phyloP scores from a whole-genome alignment of 83 land plant species.

The Picea engelmannii region DNA sequence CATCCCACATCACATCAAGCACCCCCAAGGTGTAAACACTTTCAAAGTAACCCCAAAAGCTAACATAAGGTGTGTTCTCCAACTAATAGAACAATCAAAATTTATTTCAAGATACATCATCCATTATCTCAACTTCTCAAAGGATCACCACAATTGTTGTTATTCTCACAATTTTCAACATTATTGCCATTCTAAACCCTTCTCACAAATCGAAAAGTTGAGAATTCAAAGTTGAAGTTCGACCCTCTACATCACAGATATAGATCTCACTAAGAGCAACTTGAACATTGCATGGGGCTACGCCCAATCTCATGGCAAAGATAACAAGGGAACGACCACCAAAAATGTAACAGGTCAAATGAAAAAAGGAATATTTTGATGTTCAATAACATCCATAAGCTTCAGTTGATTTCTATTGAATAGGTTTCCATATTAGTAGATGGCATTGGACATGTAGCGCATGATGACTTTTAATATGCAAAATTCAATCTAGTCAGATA shows the following conservation, averaged over 20 bases:
- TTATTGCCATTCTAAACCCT: background rate
- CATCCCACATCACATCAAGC: too few relatives aligned
- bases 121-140: too few relatives aligned
- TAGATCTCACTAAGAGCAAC: too few relatives aligned
- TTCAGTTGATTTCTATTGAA: background rate
- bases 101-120: too few relatives aligned
- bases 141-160: too few relatives aligned
- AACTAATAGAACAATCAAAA: too few relatives aligned
- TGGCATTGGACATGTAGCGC: background rate
- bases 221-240: too few relatives aligned
- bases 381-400: background rate
- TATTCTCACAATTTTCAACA: background rate
- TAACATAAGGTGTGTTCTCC: too few relatives aligned
- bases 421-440: background rate
- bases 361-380: background rate
- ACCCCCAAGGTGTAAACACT: too few relatives aligned
- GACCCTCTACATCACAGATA: too few relatives aligned
- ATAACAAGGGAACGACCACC: background rate
- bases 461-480: background rate
- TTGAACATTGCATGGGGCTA: too few relatives aligned
- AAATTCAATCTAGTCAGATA: background rate
- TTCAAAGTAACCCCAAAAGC: too few relatives aligned
- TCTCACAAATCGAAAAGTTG: background rate
- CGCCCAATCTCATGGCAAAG: background rate
- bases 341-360: background rate